Evolutionary conservation across 495 filamentous ascomycete species (phyloP).

Genomic region (Penicillium dipodomyicola): DNA sequence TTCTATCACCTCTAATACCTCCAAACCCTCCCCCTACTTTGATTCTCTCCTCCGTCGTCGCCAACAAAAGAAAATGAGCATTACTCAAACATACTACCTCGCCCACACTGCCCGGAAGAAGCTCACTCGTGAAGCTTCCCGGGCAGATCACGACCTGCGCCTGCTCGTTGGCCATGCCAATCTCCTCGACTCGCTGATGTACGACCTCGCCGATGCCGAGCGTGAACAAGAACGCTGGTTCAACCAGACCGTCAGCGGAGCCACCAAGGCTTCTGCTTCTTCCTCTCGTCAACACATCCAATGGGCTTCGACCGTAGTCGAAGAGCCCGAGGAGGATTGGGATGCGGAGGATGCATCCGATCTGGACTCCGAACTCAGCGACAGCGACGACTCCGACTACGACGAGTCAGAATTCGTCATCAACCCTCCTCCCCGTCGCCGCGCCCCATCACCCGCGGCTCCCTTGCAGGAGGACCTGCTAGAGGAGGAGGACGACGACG

Average conservation of each 20-base stretch:
- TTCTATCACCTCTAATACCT: constrained; percentile 15
- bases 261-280: constrained; percentile 52
- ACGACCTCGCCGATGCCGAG: constrained; percentile 92
- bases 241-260: constrained; percentile 86
- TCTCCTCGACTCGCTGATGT: constrained; percentile 92
- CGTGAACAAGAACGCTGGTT: constrained; percentile 97
- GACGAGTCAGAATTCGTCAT: constrained; percentile 50
- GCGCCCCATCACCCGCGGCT: constrained; percentile 39
- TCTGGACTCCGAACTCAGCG: constrained; percentile 52
- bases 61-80: constrained; percentile 80
- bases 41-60: constrained; percentile 37
- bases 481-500: constrained; percentile 46
- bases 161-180: constrained; percentile 96
- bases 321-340: constrained; percentile 72
- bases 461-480: constrained; percentile 46
- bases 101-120: constrained; percentile 94
- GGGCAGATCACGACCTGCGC: constrained; percentile 88
- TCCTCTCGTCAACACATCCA: constrained; percentile 70
- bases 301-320: constrained; percentile 79
- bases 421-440: constrained; percentile 37
- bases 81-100: constrained; percentile 96
- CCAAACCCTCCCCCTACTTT: constrained; percentile 35
- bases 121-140: constrained; percentile 87
- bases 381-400: constrained; percentile 55
- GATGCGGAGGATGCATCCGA: constrained; percentile 61